Evolutionary conservation across 2,329 filamentous ascomycete species (phyloP).

Genomic region (Ascochyta koolunga): DNA sequence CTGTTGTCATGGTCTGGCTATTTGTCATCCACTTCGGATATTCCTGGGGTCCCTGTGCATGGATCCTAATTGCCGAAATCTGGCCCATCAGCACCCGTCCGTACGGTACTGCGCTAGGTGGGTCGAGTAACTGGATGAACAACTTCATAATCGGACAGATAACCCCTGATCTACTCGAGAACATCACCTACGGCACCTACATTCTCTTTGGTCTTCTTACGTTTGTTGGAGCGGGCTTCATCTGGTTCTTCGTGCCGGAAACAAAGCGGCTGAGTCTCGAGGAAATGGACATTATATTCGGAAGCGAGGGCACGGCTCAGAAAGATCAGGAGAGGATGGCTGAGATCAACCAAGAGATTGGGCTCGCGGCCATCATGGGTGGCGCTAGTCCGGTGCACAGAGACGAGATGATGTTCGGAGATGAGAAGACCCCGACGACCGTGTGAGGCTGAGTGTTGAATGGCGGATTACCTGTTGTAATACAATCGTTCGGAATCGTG

Average conservation of each 20-base stretch:
- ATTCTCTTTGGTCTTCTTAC: conserved; percentile 72
- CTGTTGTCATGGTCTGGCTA: conserved; percentile 73
- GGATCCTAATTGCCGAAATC: conserved; percentile 77
- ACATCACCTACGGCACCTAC: conserved; percentile 73
- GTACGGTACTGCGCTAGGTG: conserved; percentile 73
- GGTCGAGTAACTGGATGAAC: conserved; percentile 57
- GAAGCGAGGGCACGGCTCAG: conserved; percentile 67
- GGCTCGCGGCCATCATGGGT: conserved; percentile 54
- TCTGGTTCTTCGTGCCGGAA: conserved; percentile 60
- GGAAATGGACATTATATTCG: conserved; percentile 71
- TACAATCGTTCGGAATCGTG: background rate
- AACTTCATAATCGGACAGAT: conserved; percentile 70
- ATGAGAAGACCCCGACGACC: conserved; percentile 18
- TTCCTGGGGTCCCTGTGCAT: conserved; percentile 75
- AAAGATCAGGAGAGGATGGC: conserved; percentile 73
- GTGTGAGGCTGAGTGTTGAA: background rate
- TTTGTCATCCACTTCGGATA: conserved; percentile 78
- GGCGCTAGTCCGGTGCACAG: conserved; percentile 9
- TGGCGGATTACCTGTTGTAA: background rate
- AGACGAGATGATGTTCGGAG: conserved; percentile 17
- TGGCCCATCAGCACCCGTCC: conserved; percentile 72
- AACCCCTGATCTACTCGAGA: conserved; percentile 69
- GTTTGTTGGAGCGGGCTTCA: conserved; percentile 63
- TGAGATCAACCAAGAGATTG: conserved; percentile 73
- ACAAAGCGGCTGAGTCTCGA: conserved; percentile 61